These are phyloP conservation scores for Plectosphaerella plurivora DNA, from an alignment of 2,329 filamentous ascomycete genomes.

Conservation along the genomic window DNA sequence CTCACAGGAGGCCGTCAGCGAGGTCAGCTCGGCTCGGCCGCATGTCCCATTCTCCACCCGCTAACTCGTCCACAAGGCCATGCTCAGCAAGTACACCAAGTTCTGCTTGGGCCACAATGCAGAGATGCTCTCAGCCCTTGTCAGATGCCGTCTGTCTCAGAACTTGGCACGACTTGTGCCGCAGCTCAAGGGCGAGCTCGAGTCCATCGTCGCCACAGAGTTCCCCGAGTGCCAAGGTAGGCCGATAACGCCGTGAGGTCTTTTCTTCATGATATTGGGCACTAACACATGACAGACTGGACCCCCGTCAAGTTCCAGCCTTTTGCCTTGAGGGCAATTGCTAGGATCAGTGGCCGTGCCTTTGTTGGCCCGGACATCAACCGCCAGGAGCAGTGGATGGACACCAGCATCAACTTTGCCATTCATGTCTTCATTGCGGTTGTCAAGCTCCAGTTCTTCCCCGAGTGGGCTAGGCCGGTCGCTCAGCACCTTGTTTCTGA, in stretches of 20 bases:
- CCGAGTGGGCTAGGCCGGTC: conserved; percentile 41
- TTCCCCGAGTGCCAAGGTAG: conserved; percentile 41
- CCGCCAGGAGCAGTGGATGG: conserved; percentile 50
- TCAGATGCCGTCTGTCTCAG: conserved; percentile 42
- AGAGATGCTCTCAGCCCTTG: conserved; percentile 36
- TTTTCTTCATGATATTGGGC: conserved; percentile 2
- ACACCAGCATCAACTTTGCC: conserved; percentile 45
- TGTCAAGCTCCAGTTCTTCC: conserved; percentile 47
- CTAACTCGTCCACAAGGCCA: conserved; percentile 28
- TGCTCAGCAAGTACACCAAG: conserved; percentile 46
- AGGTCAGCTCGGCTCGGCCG: conserved; percentile 24
- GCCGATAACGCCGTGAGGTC: not conserved
- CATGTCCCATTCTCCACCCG: not conserved
- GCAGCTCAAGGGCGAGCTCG: conserved; percentile 40
- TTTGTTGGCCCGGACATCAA: conserved; percentile 48
- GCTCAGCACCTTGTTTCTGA: conserved; percentile 43
- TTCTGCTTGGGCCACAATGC: conserved; percentile 42
- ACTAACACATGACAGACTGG: conserved; percentile 41
- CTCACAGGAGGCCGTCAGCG: conserved; percentile 41
- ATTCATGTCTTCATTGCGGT: conserved; percentile 43
- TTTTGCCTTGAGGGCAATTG: conserved; percentile 45
- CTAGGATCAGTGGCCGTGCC: conserved; percentile 47
- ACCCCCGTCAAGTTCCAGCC: conserved; percentile 48
- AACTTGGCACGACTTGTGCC: conserved; percentile 41
- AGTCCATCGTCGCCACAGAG: conserved; percentile 38